phyloP scores from a whole-genome alignment of 2,329 filamentous ascomycete species.

The Fusarium sp. region DNA sequence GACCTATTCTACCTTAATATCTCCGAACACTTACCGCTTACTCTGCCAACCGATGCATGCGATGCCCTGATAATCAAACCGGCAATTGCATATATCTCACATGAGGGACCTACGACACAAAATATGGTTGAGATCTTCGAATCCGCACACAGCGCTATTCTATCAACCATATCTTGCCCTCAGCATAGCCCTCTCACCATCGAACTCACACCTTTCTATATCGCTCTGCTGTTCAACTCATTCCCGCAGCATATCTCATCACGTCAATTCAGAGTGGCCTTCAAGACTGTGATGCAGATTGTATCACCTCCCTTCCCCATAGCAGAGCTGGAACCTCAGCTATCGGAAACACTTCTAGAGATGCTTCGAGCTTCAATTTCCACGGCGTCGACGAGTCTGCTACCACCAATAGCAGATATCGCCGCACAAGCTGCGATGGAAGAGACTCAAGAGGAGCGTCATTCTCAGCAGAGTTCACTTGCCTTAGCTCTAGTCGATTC shows the following conservation, averaged over 20 bases:
- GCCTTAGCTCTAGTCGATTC: constrained; percentile 82
- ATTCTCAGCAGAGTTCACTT: constrained; percentile 84
- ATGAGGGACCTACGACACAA: constrained; percentile 54
- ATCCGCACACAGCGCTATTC: constrained; percentile 82
- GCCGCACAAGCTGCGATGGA: constrained; percentile 45
- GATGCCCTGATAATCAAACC: constrained; percentile 79
- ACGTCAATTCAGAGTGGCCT: constrained; percentile 87
- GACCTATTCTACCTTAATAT: constrained; percentile 90
- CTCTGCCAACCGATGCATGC: constrained; percentile 71
- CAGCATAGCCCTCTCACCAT: constrained; percentile 77
- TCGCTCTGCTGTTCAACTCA: constrained; percentile 80
- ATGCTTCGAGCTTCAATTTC: constrained; percentile 72
- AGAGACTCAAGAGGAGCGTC: constrained; percentile 43
- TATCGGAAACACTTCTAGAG: constrained; percentile 84
- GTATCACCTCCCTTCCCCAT: constrained; percentile 82
- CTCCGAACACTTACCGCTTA: constrained; percentile 82
- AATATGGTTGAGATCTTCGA: constrained; percentile 76
- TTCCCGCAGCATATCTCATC: constrained; percentile 83
- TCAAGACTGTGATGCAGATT: constrained; percentile 84
- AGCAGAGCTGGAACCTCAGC: constrained; percentile 74
- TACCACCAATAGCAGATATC: constrained; percentile 53
- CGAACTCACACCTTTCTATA: constrained; percentile 81
- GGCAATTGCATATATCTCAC: constrained; percentile 75
- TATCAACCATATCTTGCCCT: constrained; percentile 83
- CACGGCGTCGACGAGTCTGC: constrained; percentile 56